Percentiles rank a stretch among this genome's conserved stretches.
Conservation (phyloP, 2,329 filamentous ascomycete species). For the Alternaria incomplexa region DNA sequence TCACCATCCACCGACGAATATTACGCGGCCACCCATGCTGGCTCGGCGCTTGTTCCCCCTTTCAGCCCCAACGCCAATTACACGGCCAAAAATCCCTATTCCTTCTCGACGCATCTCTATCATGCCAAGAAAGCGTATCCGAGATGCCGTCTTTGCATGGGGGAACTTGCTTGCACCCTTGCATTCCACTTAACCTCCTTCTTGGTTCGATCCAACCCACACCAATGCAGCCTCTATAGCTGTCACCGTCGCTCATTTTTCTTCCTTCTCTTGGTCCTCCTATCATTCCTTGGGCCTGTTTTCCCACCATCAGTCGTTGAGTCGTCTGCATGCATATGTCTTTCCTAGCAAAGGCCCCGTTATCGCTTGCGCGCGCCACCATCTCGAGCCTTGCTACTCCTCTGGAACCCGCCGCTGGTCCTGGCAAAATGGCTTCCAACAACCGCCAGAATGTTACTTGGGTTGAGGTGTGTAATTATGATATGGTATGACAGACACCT, state of each 20-base stretch:
- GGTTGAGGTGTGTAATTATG: slow-evolving; percentile 45
- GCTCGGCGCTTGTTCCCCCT: slow-evolving; percentile 31
- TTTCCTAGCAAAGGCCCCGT: slow-evolving; percentile 31
- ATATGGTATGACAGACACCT: neutral
- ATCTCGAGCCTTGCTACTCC: slow-evolving; percentile 22
- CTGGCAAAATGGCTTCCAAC: slow-evolving; percentile 34
- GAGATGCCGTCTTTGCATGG: slow-evolving; percentile 44
- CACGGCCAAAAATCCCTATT: slow-evolving; percentile 22
- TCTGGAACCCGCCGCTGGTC: slow-evolving; percentile 13
- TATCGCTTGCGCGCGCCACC: slow-evolving; percentile 34
- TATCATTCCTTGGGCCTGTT: neutral
- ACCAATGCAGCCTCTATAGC: slow-evolving; percentile 33
- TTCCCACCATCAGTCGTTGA: slow-evolving; percentile 13
- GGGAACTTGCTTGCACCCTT: slow-evolving; percentile 38
- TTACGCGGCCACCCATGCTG: slow-evolving; percentile 37
- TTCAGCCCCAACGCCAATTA: slow-evolving; percentile 26
- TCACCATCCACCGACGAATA: slow-evolving; percentile 25
- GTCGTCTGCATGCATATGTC: slow-evolving; percentile 34
- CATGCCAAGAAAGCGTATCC: slow-evolving; percentile 37
- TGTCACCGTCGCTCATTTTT: slow-evolving; percentile 28
- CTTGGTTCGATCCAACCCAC: slow-evolving; percentile 19
- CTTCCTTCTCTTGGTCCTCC: slow-evolving; percentile 14
- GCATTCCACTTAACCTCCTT: slow-evolving; percentile 30
- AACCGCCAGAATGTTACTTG: slow-evolving; percentile 49
- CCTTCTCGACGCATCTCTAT: slow-evolving; percentile 29